phyloP scores from a whole-genome alignment of 2,329 filamentous ascomycete species.

The Alternaria sp. region DNA sequence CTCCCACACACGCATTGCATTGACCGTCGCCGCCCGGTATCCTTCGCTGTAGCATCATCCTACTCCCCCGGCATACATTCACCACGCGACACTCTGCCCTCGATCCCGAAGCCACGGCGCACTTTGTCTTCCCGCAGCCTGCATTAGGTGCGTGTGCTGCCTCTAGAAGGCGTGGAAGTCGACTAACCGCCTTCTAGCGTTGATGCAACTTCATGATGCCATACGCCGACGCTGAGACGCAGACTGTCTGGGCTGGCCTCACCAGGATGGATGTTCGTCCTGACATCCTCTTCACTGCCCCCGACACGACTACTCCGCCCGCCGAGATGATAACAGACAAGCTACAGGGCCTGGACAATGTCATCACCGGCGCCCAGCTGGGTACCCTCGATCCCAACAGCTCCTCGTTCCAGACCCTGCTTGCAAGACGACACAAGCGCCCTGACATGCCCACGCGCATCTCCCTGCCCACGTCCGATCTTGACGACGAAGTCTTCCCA shows the following conservation, averaged over 20 bases:
- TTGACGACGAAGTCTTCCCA: conserved; percentile 36
- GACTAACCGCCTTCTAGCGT: conserved; percentile 31
- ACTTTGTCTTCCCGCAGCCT: conserved; percentile 1
- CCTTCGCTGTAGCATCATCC: background rate
- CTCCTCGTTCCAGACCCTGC: conserved; percentile 26
- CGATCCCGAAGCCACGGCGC: background rate
- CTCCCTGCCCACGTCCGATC: conserved; percentile 29
- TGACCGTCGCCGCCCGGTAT: background rate
- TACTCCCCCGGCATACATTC: background rate
- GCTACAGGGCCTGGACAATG: conserved; percentile 21
- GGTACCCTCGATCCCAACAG: conserved; percentile 9
- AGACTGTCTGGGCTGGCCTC: conserved; percentile 45
- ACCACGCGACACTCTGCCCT: background rate
- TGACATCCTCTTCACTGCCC: conserved; percentile 31
- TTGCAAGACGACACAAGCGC: conserved; percentile 35
- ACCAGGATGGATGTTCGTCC: conserved; percentile 39
- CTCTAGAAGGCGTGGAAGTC: conserved; percentile 12
- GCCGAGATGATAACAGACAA: conserved; percentile 41
- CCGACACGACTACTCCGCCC: conserved; percentile 40
- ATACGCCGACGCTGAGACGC: conserved; percentile 41
- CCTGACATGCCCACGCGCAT: conserved; percentile 35
- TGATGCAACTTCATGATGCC: conserved; percentile 20
- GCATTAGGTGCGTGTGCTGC: conserved; percentile 14
- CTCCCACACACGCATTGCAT: background rate
- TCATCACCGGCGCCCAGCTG: conserved; percentile 13